phyloP scores from a whole-genome alignment of 2,329 filamentous ascomycete species.

The Aureobasidium sp. region DNA sequence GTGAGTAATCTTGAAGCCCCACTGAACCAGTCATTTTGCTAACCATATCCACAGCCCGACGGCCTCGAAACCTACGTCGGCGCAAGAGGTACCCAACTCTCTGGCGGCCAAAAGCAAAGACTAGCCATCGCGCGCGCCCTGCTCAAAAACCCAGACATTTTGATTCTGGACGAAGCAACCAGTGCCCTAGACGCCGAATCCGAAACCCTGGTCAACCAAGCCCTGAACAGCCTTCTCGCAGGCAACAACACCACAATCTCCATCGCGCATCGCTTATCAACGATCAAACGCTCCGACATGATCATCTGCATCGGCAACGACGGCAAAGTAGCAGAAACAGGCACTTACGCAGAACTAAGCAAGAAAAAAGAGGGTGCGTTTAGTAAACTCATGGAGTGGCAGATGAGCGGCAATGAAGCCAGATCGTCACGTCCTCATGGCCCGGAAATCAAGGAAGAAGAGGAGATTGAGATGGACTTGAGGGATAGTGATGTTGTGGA shows the following conservation, averaged over 20 bases:
- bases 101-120: conserved; percentile 93
- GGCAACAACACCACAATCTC: conserved; percentile 95
- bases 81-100: conserved; percentile 83
- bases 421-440: conserved; percentile 15
- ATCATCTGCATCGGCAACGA: conserved; percentile 87
- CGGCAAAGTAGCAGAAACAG: conserved; percentile 84
- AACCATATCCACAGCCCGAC: conserved; percentile 52
- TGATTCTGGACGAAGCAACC: conserved; percentile 92
- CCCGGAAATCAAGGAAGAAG: conserved; percentile 15
- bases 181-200: conserved; percentile 94
- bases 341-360: conserved; percentile 71
- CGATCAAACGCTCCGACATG: conserved; percentile 89
- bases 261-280: conserved; percentile 90
- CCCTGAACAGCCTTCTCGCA: conserved; percentile 68
- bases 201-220: conserved; percentile 91
- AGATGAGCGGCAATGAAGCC: conserved; percentile 76
- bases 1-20: conserved; percentile 34
- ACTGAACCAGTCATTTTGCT: neutral
- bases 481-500: neutral
- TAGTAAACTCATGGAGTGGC: conserved; percentile 96
- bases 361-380: conserved; percentile 72
- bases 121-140: conserved; percentile 94
- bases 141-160: conserved; percentile 90
- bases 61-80: conserved; percentile 92
- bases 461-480: conserved; percentile 2